Conservation (phyloP, 2,329 filamentous ascomycete genomes). For the Paecilomyces sp. region DNA sequence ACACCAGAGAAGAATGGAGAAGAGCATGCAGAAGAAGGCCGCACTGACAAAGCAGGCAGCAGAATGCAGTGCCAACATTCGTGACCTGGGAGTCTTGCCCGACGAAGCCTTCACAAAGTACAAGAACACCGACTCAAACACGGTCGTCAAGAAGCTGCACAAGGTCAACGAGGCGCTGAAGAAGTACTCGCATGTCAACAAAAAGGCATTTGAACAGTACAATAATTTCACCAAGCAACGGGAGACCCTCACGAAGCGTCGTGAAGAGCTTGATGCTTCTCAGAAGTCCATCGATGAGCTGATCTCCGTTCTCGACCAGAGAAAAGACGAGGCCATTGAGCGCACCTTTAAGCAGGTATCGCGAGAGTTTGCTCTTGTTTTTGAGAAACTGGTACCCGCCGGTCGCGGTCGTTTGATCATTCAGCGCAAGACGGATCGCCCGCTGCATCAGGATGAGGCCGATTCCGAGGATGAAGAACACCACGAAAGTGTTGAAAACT, state of each 20-base stretch:
- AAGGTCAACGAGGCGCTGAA: conserved; percentile 90
- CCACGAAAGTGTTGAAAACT: conserved; percentile 71
- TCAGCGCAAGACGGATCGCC: conserved; percentile 76
- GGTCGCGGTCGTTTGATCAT: conserved; percentile 89
- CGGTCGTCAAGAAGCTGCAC: conserved; percentile 67
- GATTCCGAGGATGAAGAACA: conserved; percentile 59
- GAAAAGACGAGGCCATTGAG: conserved; percentile 96
- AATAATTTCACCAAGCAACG: conserved; percentile 93
- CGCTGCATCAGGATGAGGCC: conserved; percentile 56
- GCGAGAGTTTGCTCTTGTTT: conserved; percentile 84
- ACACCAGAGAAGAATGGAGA: conserved; percentile 84
- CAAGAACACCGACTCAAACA: conserved; percentile 70
- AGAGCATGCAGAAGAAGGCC: conserved; percentile 82
- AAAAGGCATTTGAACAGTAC: conserved; percentile 98
- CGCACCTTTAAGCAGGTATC: conserved; percentile 98
- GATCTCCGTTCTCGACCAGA: conserved; percentile 83
- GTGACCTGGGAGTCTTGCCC: conserved; percentile 84
- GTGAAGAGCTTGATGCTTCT: conserved; percentile 78
- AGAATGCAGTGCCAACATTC: conserved; percentile 81
- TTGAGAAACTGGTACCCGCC: conserved; percentile 89
- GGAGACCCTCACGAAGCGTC: conserved; percentile 74
- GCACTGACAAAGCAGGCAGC: conserved; percentile 67
- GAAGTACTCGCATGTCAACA: conserved; percentile 97
- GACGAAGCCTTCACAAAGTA: conserved; percentile 93
- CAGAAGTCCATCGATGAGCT: conserved; percentile 86